Evolutionary conservation across 208 protist species (phyloP), one percentile per base, ranked within the genome.

Genomic region (Acanthamoeba culbertsoni): DNA sequence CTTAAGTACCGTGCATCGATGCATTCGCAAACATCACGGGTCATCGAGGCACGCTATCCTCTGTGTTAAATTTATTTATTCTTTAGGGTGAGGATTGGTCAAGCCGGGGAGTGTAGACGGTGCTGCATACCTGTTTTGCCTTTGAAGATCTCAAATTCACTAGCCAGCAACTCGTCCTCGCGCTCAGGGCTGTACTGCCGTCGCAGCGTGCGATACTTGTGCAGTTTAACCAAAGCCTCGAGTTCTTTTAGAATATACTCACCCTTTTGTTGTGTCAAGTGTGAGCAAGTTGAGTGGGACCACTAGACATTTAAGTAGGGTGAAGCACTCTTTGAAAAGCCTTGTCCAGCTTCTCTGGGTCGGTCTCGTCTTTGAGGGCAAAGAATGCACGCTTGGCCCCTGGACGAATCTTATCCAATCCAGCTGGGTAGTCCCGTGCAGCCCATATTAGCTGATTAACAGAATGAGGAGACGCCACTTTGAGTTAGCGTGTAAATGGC

Each of bases 191-290:
- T 92, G 86, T 92, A 92, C 63, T 48, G 42, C 35, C 40, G 73
- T 35, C 63, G 57, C 62, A 92, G 59, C 7, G 86, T 92, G 55
- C 86, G 55, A n/a, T 92, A 92, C 63, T 92, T 92, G 86, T 92
- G 86, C 14, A 92, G 59, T 62, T 92, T 92, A 35, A 79, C 62
- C n/a, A 92, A 40, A 7, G 86, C 86, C 48, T 92, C 86, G 35
- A 92, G 48, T 45, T 92, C 86, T 26, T 92, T 77, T 18, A 92
- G 45, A 6, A 92, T 59, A 37, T 92, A 92, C 26, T 92, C 62
- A 3, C 86, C 86, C 86, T 92, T 28, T 6, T 59, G 75, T 33
- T 43, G 33, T 75, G 28, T 10, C 75, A 62, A 0, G 14, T 5
- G 33, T 5, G 51, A 51, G n/a, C 71, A 82, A 31, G 37, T 18